Percentiles rank a stretch among this genome's conserved stretches.
These are phyloP conservation scores for Penicillium sp. DNA, from an alignment of 2,329 filamentous ascomycete genomes.

Conservation along the genomic window DNA sequence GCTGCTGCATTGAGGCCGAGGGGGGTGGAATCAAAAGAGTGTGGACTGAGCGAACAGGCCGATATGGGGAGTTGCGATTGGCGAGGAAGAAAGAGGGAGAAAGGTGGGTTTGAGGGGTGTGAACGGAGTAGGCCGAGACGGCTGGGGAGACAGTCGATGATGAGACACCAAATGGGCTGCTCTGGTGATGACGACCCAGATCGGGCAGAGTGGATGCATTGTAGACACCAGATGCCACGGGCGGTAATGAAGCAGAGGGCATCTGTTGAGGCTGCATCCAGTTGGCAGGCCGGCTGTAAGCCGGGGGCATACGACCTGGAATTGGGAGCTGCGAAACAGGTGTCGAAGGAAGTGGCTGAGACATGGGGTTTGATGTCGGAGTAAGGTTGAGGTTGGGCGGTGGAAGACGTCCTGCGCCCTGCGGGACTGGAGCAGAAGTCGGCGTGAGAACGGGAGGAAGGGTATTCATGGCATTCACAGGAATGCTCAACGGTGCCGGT, in stretches of 20 bases:
- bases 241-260: conserved; percentile 33
- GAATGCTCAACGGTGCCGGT: conserved; percentile 21
- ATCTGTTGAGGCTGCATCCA: conserved; percentile 46
- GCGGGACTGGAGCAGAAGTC: conserved; percentile 35
- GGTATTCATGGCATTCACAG: conserved; percentile 26
- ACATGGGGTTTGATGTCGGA: conserved; percentile 54
- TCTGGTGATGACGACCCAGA: conserved; percentile 46
- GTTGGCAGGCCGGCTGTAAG: conserved; percentile 61
- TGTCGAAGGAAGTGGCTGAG: conserved; percentile 37
- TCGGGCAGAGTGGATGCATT: conserved; percentile 34
- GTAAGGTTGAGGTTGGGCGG: conserved; percentile 73
- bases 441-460: conserved; percentile 37
- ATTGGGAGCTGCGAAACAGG: conserved; percentile 51
- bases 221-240: conserved; percentile 31
- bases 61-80: conserved; percentile 88
- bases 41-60: conserved; percentile 83
- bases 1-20: conserved; percentile 73
- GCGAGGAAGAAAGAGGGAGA: conserved; percentile 87
- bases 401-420: conserved; percentile 56
- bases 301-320: conserved; percentile 72
- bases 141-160: conserved; percentile 66
- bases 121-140: conserved; percentile 61
- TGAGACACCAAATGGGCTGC: conserved; percentile 52
- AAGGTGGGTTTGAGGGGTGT: conserved; percentile 66
- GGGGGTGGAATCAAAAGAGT: conserved; percentile 88